phyloP scores from a whole-genome alignment of 306 rosid genomes.

The Vachellia collinsii region DNA sequence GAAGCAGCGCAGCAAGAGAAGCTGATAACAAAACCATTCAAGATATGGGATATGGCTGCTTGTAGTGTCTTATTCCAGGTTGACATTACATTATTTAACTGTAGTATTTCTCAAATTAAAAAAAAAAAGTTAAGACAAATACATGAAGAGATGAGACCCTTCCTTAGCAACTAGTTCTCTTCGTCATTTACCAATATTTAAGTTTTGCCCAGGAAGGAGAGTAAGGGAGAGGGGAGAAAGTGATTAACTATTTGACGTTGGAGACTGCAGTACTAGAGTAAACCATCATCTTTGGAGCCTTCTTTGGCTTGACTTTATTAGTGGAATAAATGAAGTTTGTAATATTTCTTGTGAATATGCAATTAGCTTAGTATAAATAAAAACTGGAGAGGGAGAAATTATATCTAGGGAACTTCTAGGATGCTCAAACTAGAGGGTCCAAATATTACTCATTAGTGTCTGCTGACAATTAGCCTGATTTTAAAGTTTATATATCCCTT shows the following conservation, averaged over 20 bases:
- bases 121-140: background rate
- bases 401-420: background rate
- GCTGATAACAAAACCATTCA: slow-evolving; percentile 54
- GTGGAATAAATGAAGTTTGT: background rate
- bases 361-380: background rate
- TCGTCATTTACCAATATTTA: background rate
- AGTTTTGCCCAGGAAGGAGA: background rate
- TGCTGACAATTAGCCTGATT: background rate
- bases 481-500: background rate
- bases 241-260: background rate
- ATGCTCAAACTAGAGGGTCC: background rate
- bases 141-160: background rate
- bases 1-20: slow-evolving; percentile 52
- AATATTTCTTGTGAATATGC: background rate
- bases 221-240: background rate
- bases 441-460: background rate
- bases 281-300: background rate
- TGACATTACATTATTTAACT: slow-evolving; percentile 22
- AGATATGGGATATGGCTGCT: slow-evolving; percentile 38
- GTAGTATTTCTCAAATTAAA: background rate
- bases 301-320: background rate
- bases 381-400: background rate
- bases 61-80: slow-evolving; percentile 57
- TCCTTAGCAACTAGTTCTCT: slow-evolving; percentile 21
- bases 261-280: slow-evolving; percentile 3